These are phyloP conservation scores for Oxalis stricta DNA, from an alignment of 441 rosid species.

Conservation along the genomic window DNA sequence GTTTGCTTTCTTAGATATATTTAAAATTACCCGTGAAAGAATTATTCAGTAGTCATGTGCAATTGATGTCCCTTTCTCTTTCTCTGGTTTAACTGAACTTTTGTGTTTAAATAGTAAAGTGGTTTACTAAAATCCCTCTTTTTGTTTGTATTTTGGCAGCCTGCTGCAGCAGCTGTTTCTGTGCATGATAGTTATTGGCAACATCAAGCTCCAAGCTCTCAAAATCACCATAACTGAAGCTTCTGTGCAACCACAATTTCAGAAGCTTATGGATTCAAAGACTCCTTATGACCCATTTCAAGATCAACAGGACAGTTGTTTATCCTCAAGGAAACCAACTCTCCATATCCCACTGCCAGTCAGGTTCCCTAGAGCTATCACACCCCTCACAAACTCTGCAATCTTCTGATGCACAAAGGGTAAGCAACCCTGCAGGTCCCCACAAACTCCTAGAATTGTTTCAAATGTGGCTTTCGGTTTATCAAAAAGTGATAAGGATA, in stretches of 20 bases:
- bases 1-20: too few species aligned
- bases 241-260: slow-evolving; percentile 46
- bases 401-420: slow-evolving; percentile 47
- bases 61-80: too few species aligned
- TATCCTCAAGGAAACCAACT: slow-evolving; percentile 47
- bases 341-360: slow-evolving; percentile 42
- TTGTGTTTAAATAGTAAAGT: not conserved
- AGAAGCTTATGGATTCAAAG: slow-evolving; percentile 51
- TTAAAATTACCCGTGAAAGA: too few species aligned
- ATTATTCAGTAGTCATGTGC: too few species aligned
- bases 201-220: slow-evolving; percentile 41
- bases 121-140: slow-evolving; percentile 2
- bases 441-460: slow-evolving; percentile 93
- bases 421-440: slow-evolving; percentile 82
- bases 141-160: slow-evolving; percentile 33
- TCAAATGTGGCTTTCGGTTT: slow-evolving; percentile 67
- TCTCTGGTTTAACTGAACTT: not conserved
- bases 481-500: slow-evolving; percentile 55
- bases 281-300: slow-evolving; percentile 52
- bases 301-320: slow-evolving; percentile 51
- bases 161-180: slow-evolving; percentile 36
- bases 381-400: slow-evolving; percentile 39
- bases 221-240: slow-evolving; percentile 45
- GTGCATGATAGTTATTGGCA: slow-evolving; percentile 70
- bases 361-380: slow-evolving; percentile 49